These are phyloP conservation scores for barrel medic (Medicago truncatula) DNA, from an alignment of 306 rosid genomes.

Conservation along the genomic window MtrunA17r5.0-ANR NC_053042.1:55951501-55952000, in stretches of 20 bases:
- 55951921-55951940: slow-evolving; percentile 70
- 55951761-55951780: slow-evolving; percentile 45
- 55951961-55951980: slow-evolving; percentile 74
- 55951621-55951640: not conserved
- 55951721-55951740: not conserved
- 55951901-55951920: slow-evolving; percentile 55
- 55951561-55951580: slow-evolving; percentile 33
- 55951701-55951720: not conserved
- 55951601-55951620: not conserved
- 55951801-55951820: slow-evolving; percentile 49
- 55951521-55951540: not conserved
- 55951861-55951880: slow-evolving; percentile 61
- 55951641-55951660: slow-evolving; percentile 28
- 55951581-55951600: slow-evolving; percentile 34
- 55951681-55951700: slow-evolving; percentile 36
- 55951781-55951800: slow-evolving; percentile 38
- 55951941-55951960: slow-evolving; percentile 66
- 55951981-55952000: slow-evolving; percentile 78
- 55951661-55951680: slow-evolving; percentile 19
- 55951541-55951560: slow-evolving; percentile 32
- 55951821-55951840: slow-evolving; percentile 64
- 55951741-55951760: slow-evolving; percentile 52
- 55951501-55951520: slow-evolving; percentile 28
- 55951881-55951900: slow-evolving; percentile 54
- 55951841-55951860: slow-evolving; percentile 82